Conservation (phyloP, 176 grass and related monocot genomes). For the Musa acuminata region DNA sequence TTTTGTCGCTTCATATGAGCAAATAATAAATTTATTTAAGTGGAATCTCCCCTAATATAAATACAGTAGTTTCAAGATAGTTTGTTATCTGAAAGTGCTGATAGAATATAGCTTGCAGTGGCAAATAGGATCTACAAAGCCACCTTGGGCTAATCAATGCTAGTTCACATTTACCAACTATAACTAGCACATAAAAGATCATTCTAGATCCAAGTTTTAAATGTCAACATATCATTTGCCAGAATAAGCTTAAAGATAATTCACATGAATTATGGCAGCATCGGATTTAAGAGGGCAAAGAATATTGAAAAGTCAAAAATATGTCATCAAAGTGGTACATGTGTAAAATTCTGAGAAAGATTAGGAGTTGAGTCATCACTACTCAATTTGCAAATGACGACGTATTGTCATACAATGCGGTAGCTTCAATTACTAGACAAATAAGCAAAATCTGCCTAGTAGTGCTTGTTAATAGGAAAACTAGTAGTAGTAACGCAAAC, state of each 20-base stretch:
- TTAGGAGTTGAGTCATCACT: neutral
- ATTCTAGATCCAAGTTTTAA: neutral
- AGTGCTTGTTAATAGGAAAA: neutral
- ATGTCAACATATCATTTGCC: neutral
- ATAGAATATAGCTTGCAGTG: neutral
- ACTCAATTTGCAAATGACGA: neutral
- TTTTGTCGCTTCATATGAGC: neutral
- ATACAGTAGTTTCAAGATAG: neutral
- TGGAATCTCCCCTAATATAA: neutral
- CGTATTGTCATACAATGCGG: neutral
- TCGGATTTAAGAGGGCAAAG: neutral
- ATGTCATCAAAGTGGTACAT: neutral
- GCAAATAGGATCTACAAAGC: neutral
- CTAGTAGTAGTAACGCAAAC: neutral
- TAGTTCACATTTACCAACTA: neutral
- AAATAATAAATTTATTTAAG: neutral
- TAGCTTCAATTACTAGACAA: neutral
- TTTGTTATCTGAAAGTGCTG: neutral
- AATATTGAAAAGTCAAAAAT: neutral
- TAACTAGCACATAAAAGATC: neutral
- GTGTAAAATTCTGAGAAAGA: neutral
- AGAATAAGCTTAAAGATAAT: too few relatives aligned
- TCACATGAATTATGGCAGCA: too few relatives aligned
- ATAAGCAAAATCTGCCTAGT: neutral
- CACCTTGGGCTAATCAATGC: neutral